A percentile compares a stretch with the other conserved stretches of the same genome.
phyloP scores from a whole-genome alignment of 1,284 basidiomycete genomes.

The Leccinum griseonigrum region DNA sequence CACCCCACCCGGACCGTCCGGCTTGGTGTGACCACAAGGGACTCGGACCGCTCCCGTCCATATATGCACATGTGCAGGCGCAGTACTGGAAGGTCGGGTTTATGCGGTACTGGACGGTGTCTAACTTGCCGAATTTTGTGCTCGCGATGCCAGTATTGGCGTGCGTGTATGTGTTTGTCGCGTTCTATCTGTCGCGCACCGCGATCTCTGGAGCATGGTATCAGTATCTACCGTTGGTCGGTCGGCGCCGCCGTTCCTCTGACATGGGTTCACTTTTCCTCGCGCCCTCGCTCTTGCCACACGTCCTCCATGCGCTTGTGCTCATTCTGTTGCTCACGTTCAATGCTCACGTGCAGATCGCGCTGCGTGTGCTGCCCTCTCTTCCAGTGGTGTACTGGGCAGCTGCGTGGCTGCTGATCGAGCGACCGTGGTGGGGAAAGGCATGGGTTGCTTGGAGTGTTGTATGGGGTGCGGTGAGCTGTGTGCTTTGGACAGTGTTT shows the following conservation, averaged over 20 bases:
- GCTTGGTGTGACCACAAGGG: constrained; percentile 62
- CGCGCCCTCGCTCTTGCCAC: constrained; percentile 48
- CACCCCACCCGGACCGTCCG: constrained; percentile 2
- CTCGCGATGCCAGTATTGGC: constrained; percentile 73
- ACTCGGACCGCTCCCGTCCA: constrained; percentile 51
- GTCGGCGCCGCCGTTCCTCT: neutral
- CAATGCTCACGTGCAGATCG: constrained; percentile 88
- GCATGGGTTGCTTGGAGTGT: constrained; percentile 73
- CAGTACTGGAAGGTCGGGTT: constrained; percentile 89
- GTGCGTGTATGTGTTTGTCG: constrained; percentile 43
- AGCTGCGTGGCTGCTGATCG: constrained; percentile 61
- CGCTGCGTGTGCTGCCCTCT: constrained; percentile 76
- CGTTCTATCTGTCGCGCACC: constrained; percentile 26
- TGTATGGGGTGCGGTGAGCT: constrained; percentile 69
- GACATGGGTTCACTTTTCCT: constrained; percentile 24
- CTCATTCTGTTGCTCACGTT: constrained; percentile 69
- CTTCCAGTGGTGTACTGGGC: constrained; percentile 88
- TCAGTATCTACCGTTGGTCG: neutral
- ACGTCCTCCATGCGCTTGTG: constrained; percentile 66
- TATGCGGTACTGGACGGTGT: constrained; percentile 80
- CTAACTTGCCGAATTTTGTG: constrained; percentile 87
- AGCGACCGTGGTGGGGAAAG: constrained; percentile 43
- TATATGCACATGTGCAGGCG: constrained; percentile 84
- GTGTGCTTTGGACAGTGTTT: constrained; percentile 85
- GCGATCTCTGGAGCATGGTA: neutral